Conservation (phyloP, 345 rosid species). For the Pugionium cornutum region DNA sequence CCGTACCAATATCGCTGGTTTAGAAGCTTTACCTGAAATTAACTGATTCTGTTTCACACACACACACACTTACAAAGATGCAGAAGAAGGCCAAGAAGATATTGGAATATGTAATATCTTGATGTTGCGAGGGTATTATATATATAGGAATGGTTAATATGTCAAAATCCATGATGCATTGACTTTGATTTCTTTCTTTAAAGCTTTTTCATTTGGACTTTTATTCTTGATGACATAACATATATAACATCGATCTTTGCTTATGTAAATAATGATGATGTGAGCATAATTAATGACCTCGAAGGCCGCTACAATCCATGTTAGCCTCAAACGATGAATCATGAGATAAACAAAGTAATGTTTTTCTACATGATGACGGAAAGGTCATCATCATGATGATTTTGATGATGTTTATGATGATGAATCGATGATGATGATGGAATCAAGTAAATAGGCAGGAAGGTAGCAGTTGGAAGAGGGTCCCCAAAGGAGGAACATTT, state of each 20-base stretch:
- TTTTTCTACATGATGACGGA: not conserved
- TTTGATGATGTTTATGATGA: not conserved
- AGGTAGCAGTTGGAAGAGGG: slow-evolving; percentile 12
- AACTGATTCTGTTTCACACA: not conserved
- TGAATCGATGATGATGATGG: slow-evolving; percentile 3
- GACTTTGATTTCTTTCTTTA: not conserved
- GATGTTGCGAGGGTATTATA: not conserved
- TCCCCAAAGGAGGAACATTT: slow-evolving; percentile 10
- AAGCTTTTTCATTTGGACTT: slow-evolving; percentile 6
- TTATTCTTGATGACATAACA: not conserved
- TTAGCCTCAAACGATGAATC: not conserved
- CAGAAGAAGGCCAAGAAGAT: slow-evolving; percentile 2
- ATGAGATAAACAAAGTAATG: not conserved
- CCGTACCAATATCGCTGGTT: slow-evolving; percentile 21
- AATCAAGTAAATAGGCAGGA: not conserved
- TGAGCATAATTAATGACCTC: not conserved
- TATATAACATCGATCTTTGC: not conserved
- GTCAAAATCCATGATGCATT: slow-evolving; percentile 9
- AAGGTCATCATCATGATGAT: no score
- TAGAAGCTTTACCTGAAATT: not conserved
- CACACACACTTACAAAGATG: not conserved
- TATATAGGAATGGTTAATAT: slow-evolving; percentile 7
- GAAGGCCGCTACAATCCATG: not conserved
- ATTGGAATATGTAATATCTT: not conserved
- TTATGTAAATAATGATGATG: not conserved